Conservation (phyloP, 768 basidiomycete genomes). For the Lenzites betulinus region DNA sequence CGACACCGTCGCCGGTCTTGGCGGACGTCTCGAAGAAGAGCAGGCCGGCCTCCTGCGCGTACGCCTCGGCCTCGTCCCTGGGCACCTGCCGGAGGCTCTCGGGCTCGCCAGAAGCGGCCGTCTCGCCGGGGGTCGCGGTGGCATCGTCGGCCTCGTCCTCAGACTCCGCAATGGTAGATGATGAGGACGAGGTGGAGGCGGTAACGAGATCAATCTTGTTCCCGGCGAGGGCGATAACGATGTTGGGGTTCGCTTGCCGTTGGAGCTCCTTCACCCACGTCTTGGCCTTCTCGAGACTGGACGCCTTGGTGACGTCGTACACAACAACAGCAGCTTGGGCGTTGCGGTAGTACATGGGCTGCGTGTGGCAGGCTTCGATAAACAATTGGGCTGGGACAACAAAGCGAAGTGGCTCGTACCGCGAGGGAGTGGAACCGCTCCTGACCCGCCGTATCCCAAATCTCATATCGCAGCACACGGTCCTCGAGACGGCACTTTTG, state of each 20-base stretch:
- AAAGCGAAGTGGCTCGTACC: conserved; percentile 46
- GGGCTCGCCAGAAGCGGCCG: conserved; percentile 48
- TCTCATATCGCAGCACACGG: conserved; percentile 90
- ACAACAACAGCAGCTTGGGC: conserved; percentile 98
- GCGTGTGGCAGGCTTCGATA: conserved; percentile 1
- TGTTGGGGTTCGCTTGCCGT: conserved; percentile 98
- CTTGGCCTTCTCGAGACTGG: conserved; percentile 97
- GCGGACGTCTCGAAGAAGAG: conserved; percentile 98
- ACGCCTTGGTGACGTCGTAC: conserved; percentile 95
- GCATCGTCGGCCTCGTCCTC: conserved; percentile 94
- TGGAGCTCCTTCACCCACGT: conserved; percentile 99
- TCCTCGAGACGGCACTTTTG: conserved; percentile 97
- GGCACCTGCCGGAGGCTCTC: conserved; percentile 88
- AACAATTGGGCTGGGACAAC: not conserved
- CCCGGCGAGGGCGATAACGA: conserved; percentile 96
- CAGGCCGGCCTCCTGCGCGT: conserved; percentile 91
- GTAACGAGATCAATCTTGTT: conserved; percentile 96
- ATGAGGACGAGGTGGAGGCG: conserved; percentile 53
- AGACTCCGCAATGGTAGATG: conserved; percentile 60
- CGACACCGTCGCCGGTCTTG: conserved; percentile 94
- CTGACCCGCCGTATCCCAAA: conserved; percentile 96
- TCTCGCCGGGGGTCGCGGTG: conserved; percentile 81
- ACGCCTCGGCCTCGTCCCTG: conserved; percentile 93
- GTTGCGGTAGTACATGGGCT: conserved; percentile 99
- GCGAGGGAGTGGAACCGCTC: conserved; percentile 98